Evolutionary conservation across 306 rosid species (phyloP), one percentile per base, ranked within the genome.

Genomic region (Abrus pulchellus): DNA sequence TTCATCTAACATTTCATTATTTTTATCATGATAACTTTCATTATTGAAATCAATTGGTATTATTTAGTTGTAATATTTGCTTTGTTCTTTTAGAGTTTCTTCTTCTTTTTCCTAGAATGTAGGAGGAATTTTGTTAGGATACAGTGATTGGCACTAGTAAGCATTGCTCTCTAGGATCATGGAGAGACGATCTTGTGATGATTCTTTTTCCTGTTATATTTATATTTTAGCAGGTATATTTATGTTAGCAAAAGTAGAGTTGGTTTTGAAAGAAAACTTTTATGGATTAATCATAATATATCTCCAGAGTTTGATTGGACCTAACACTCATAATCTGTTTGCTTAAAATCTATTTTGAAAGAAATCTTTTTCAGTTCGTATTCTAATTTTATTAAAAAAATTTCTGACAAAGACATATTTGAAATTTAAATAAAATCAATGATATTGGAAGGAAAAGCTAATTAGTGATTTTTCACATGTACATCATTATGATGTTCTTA

Each of bases 391-490:
- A 7, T 29, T 45, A 69, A 28, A 48, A 68, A 2, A 0, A 9
- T 29, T 43, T 29, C 44, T 20, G 7, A 55, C 20, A 57, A 8
- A 56, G 57, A 13, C 14, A 14, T 40, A 9, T 49, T 38, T 60
- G 52, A 55, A 20, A 20, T 40, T n/a, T 59, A 43, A 57, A 30
- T 49, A 75, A 3, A 43, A 47, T 13, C 32, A 68, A 9, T 29
- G 56, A 60, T 66, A 36, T 82, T 20, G 43, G 48, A 59, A 45
- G 77, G 14, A 68, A 27, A 75, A 49, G 8, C 61, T 59, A 30
- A 40, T 56, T 67, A 65, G 59, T 76, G 67, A 40, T 50, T 49
- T 81, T 74, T 9, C 48, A 68, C 71, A 3, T 70, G 28, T 68
- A 28, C 1, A 9, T 38, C 33, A 50, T 60, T 54, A 5, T 67